Evolutionary conservation across 129 eudicot species (phyloP).

Genomic region (Pittosporum tobira): DNA sequence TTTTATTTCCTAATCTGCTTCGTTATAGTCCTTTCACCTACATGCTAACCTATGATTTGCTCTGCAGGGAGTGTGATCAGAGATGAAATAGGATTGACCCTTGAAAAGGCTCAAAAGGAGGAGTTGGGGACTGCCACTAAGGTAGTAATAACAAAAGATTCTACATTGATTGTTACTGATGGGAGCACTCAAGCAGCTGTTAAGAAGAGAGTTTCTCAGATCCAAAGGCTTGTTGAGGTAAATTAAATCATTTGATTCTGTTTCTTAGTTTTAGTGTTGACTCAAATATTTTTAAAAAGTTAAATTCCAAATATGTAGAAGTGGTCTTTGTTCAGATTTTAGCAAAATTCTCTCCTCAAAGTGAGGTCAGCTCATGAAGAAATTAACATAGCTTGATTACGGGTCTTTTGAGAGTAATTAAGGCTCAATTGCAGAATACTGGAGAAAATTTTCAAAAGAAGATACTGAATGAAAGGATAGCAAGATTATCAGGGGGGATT

Average conservation of each 20-base stretch:
- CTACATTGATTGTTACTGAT: constrained; percentile 77
- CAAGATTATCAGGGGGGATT: constrained; percentile 72
- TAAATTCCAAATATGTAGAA: not conserved
- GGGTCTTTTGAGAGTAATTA: not conserved
- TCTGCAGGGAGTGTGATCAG: constrained; percentile 71
- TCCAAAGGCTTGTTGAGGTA: constrained; percentile 76
- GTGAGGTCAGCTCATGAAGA: not conserved
- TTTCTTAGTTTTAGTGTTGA: too few relatives aligned
- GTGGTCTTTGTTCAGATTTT: not conserved
- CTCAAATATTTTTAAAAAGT: not conserved
- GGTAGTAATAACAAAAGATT: constrained; percentile 69
- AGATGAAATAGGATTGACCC: constrained; percentile 64
- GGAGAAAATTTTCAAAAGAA: constrained; percentile 61
- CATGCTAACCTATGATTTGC: constrained; percentile 2
- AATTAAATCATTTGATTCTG: not conserved
- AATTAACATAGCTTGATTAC: too few relatives aligned
- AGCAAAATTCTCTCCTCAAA: not conserved
- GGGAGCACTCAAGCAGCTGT: constrained; percentile 71
- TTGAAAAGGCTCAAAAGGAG: constrained; percentile 50
- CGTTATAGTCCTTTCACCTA: not conserved
- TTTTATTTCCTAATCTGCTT: not conserved
- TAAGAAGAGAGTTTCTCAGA: constrained; percentile 51
- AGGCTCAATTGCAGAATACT: constrained; percentile 38
- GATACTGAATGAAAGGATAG: constrained; percentile 74
- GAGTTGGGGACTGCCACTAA: constrained; percentile 60